Evolutionary conservation across 1,139 yeast species (phyloP).

Genomic region (Debaryomyces sp.): DNA sequence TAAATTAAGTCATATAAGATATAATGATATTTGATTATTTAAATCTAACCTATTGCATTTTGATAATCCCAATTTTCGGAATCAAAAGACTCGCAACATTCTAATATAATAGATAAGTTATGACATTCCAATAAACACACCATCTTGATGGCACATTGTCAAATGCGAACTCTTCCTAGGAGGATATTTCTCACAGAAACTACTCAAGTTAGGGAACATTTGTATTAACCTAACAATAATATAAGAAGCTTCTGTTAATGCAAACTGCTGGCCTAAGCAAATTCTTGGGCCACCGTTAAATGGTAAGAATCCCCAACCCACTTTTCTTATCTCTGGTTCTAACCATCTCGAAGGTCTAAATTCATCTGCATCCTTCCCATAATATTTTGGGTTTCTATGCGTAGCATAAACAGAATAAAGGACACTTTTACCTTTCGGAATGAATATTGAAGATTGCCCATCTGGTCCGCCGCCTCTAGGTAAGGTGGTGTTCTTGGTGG

Average conservation of each 20-base stretch:
- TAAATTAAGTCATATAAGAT: too few species aligned
- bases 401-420: conserved; percentile 41
- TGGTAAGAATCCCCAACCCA: conserved; percentile 57
- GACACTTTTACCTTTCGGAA: conserved; percentile 44
- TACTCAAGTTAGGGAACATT: conserved; percentile 21
- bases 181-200: conserved; percentile 26
- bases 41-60: too few species aligned
- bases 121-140: conserved; percentile 19
- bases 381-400: conserved; percentile 42
- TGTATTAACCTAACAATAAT: conserved; percentile 45
- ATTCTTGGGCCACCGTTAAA: conserved; percentile 66
- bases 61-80: too few species aligned
- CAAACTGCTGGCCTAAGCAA: conserved; percentile 63
- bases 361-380: conserved; percentile 48
- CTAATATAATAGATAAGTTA: not conserved
- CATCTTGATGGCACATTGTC: conserved; percentile 28
- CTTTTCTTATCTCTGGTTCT: conserved; percentile 26
- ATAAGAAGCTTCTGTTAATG: conserved; percentile 57
- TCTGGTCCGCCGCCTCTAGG: conserved; percentile 59
- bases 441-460: conserved; percentile 42
- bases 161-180: conserved; percentile 31
- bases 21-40: too few species aligned
- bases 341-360: conserved; percentile 56
- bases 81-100: too few species aligned
- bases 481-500: conserved; percentile 48